Base-by-base conservation (phyloP, 306 rosid species). In the Ochetophila trinervis region DNA sequence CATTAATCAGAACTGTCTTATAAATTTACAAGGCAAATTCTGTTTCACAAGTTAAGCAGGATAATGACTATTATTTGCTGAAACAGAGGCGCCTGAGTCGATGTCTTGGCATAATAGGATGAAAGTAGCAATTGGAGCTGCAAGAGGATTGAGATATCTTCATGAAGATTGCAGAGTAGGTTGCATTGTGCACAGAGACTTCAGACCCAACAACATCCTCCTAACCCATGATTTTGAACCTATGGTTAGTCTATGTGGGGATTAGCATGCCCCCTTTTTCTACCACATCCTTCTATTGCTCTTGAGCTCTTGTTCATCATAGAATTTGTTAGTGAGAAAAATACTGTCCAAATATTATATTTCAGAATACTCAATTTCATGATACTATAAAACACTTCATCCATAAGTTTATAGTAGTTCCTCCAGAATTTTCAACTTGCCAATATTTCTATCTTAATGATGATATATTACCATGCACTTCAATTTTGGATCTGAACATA, bases 101-200 rank as follows among this genome's bases (percentile, higher is more conserved):
- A 48, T 73, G 66, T 35, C 34, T 48, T 73, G 77, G 77, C 23
- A 50, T 27, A 34, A 34, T 20, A 57, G 77, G 45, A 47, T 47
- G 60, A 64, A 65, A 45, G 27, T 72, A 64, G 77, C 77, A 0
- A 22, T 57, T 30, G 77, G 77, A 52, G 57, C 66, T 10, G 71
- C 77, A 20, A 47, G 77, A 64, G 77, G 77, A 21, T 18, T 72
- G 53, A 56, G 77, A 56, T 72, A 72, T 55, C 71, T 72, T n/a
- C 71, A 72, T 48, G 77, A 72, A 65, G 77, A 65, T 48, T 72
- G 77, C 60, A 24, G 71, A 58, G 77, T 20, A 8, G 66, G 71
- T 57, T 72, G 77, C 60, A 72, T 72, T 56, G 66, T 72, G 23
- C 77, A 72, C 22, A 12, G 53, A 11, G 66, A 72, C 71, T 47